These are phyloP conservation scores for Xylaria bambusicola DNA, from an alignment of 495 filamentous ascomycete species.

Conservation along the genomic window DNA sequence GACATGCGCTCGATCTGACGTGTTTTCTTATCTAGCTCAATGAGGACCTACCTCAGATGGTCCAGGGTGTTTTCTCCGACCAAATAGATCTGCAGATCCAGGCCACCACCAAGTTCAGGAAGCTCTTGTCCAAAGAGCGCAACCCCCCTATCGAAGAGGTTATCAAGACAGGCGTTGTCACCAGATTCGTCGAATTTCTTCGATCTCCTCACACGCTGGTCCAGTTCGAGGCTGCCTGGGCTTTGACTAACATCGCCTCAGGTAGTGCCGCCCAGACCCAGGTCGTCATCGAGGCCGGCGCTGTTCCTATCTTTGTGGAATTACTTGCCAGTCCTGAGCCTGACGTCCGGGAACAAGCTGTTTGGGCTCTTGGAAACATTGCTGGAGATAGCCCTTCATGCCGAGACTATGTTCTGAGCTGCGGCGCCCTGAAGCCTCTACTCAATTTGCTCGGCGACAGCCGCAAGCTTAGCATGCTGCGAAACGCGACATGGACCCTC, in stretches of 20 bases:
- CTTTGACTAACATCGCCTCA: conserved; percentile 98
- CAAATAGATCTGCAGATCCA: conserved; percentile 97
- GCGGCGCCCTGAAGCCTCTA: conserved; percentile 87
- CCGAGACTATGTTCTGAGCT: conserved; percentile 89
- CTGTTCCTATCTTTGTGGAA: conserved; percentile 98
- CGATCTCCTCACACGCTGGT: conserved; percentile 97
- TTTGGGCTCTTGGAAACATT: conserved; percentile 99
- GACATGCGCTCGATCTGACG: conserved; percentile 35
- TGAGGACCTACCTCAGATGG: conserved; percentile 97
- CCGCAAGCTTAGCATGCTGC: conserved; percentile 98
- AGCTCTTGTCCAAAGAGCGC: conserved; percentile 96
- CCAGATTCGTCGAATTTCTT: conserved; percentile 97
- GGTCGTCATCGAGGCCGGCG: conserved; percentile 97
- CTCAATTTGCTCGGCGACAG: conserved; percentile 90
- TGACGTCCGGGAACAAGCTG: conserved; percentile 97
- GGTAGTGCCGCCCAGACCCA: conserved; percentile 97
- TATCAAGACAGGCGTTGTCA: conserved; percentile 97
- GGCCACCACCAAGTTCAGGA: conserved; percentile 99
- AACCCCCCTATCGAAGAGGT: conserved; percentile 99
- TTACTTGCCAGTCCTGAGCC: conserved; percentile 92
- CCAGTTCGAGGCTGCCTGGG: conserved; percentile 99
- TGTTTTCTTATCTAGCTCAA: conserved; percentile 69
- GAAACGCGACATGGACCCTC: conserved; percentile 98
- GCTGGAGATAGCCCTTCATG: conserved; percentile 97
- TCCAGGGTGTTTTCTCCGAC: conserved; percentile 95